Conservation (phyloP, 1,284 basidiomycete genomes). For the Puccinia novopanici region DNA sequence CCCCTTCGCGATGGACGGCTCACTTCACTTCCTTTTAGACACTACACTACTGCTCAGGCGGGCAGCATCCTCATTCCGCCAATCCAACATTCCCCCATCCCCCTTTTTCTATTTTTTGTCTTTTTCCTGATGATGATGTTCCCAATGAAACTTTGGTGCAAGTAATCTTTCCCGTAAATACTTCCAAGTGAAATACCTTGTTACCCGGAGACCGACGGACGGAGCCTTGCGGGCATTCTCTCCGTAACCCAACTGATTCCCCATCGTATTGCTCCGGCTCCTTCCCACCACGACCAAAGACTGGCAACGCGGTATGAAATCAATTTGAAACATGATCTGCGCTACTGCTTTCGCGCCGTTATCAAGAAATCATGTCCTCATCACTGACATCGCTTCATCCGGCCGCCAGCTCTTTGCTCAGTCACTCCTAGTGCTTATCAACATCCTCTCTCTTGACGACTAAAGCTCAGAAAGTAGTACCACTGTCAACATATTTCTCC, state of each 20-base stretch:
- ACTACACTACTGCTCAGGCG: background rate
- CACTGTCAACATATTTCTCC: background rate
- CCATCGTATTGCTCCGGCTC: constrained; percentile 9
- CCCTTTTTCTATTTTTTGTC: background rate
- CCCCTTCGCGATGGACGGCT: constrained; percentile 10
- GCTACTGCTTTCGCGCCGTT: background rate
- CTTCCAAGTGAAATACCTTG: constrained; percentile 21
- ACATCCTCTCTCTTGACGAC: background rate
- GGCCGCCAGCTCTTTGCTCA: background rate
- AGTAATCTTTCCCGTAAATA: background rate
- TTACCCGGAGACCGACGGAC: constrained; percentile 21
- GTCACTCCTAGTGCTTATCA: background rate
- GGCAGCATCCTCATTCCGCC: background rate
- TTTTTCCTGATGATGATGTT: background rate
- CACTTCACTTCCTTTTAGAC: background rate
- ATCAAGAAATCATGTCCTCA: background rate
- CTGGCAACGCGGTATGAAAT: constrained; percentile 22
- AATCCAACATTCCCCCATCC: background rate
- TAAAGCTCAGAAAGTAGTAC: background rate
- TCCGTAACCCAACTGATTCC: constrained; percentile 14
- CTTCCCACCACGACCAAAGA: constrained; percentile 6
- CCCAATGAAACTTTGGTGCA: constrained; percentile 27
- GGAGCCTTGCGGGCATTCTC: constrained; percentile 15
- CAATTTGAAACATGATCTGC: background rate
- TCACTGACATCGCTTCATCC: background rate